These are phyloP conservation scores for Aspergillus sp. DNA, from an alignment of 2,329 filamentous ascomycete genomes.

Conservation along the genomic window DNA sequence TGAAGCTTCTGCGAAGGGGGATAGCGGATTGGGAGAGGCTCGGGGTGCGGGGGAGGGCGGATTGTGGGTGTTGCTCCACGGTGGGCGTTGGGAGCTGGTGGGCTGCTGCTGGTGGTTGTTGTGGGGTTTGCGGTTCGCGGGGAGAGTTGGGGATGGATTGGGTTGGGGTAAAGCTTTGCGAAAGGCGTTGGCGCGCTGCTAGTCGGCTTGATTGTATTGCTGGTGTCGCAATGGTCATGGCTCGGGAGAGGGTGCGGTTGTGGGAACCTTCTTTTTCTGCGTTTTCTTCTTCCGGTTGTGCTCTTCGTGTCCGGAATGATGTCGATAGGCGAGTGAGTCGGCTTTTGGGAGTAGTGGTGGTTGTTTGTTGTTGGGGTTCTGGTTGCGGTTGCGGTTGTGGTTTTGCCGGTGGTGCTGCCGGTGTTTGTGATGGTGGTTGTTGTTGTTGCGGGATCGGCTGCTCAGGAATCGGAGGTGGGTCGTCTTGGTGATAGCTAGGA, in stretches of 20 bases:
- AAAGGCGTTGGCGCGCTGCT: conserved; percentile 28
- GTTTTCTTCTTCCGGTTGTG: conserved; percentile 31
- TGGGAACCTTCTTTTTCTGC: conserved; percentile 23
- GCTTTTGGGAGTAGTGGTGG: conserved; percentile 16
- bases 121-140: conserved; percentile 17
- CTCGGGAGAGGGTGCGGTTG: conserved; percentile 35
- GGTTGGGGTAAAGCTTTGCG: conserved; percentile 21
- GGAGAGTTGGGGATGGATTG: conserved; percentile 19
- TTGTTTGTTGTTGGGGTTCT: not conserved
- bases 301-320: conserved; percentile 31
- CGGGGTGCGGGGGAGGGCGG: conserved; percentile 21
- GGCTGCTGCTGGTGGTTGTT: conserved; percentile 11
- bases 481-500: conserved; percentile 2
- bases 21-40: conserved; percentile 27
- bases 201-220: conserved; percentile 18
- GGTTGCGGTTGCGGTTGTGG: not conserved
- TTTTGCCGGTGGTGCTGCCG: conserved; percentile 1
- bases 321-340: conserved; percentile 37
- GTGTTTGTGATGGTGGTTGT: conserved; percentile 4
- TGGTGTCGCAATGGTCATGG: conserved; percentile 32
- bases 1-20: conserved; percentile 32
- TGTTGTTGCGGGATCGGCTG: not conserved
- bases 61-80: conserved; percentile 7
- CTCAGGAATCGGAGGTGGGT: conserved; percentile 19
- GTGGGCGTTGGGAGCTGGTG: conserved; percentile 4